Evolutionary conservation across 768 basidiomycete genomes (phyloP).

Genomic region (Leccinum longicurvipes): DNA sequence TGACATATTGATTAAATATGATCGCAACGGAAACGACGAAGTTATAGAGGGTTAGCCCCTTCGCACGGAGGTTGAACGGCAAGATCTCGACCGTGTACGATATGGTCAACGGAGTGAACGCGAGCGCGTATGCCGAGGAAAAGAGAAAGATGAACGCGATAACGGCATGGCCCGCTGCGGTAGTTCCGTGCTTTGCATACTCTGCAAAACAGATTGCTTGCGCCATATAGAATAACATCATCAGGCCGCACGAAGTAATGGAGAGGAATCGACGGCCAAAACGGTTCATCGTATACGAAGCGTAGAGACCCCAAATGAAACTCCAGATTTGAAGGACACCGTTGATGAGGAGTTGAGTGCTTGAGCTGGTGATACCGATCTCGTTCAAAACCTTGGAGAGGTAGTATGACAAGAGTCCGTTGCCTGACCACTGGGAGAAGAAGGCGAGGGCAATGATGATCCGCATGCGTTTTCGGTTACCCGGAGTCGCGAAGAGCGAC

Average conservation of each 20-base stretch:
- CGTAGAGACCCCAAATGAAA: constrained; percentile 11
- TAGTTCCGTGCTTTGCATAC: constrained; percentile 42
- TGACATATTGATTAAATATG: constrained; percentile 78
- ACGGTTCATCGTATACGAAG: constrained; percentile 44
- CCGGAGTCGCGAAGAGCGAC: constrained; percentile 59
- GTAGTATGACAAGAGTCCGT: constrained; percentile 71
- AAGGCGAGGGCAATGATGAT: constrained; percentile 64
- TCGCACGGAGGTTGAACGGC: constrained; percentile 75
- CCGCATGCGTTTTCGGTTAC: constrained; percentile 65
- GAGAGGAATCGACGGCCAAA: constrained; percentile 66
- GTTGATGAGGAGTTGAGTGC: too few species aligned
- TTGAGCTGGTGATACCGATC: constrained; percentile 53
- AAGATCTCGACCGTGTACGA: constrained; percentile 72
- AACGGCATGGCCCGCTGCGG: constrained; percentile 47
- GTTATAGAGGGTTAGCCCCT: constrained; percentile 76
- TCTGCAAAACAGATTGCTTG: constrained; percentile 66
- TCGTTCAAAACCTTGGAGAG: constrained; percentile 65
- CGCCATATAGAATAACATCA: constrained; percentile 62
- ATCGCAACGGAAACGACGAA: constrained; percentile 59
- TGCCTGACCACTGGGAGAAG: constrained; percentile 77
- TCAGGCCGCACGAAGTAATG: constrained; percentile 51
- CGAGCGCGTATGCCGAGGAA: constrained; percentile 55
- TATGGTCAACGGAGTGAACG: constrained; percentile 71
- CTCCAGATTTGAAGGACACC: constrained; percentile 53
- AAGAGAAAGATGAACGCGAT: constrained; percentile 57